Evolutionary conservation across 2,329 filamentous ascomycete genomes (phyloP).

Genomic region (Botryotinia globosa): DNA sequence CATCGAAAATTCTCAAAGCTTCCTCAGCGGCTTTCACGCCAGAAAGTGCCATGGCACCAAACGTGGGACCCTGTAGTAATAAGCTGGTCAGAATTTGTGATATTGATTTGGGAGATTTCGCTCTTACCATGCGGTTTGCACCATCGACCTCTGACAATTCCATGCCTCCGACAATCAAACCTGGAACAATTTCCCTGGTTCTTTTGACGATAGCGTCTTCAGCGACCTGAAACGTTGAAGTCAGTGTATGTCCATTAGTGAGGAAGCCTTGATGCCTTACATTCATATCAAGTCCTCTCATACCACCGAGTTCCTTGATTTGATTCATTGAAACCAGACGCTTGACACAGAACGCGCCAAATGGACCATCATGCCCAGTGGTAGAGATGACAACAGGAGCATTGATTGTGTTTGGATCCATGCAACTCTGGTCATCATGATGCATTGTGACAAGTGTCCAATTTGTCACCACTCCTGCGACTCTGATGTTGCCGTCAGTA

Average conservation of each 20-base stretch:
- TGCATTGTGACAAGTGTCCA: constrained; percentile 90
- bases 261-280: constrained; percentile 24
- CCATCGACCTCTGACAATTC: constrained; percentile 88
- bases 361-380: constrained; percentile 86
- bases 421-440: constrained; percentile 87
- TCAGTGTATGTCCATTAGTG: neutral
- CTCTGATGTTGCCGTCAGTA: constrained; percentile 55
- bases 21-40: constrained; percentile 92
- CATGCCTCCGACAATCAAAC: constrained; percentile 92
- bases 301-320: constrained; percentile 80
- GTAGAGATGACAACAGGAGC: constrained; percentile 84
- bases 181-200: constrained; percentile 82
- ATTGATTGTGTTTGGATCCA: constrained; percentile 98
- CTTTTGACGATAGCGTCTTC: constrained; percentile 93
- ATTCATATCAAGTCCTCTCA: constrained; percentile 94
- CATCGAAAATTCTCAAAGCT: constrained; percentile 72
- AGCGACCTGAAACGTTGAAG: constrained; percentile 45
- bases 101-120: neutral
- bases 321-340: constrained; percentile 84
- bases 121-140: constrained; percentile 77
- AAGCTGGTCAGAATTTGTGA: neutral
- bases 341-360: constrained; percentile 89
- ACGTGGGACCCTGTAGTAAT: constrained; percentile 58
- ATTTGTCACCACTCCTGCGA: constrained; percentile 91
- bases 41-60: constrained; percentile 83